Percentiles rank a stretch among this genome's conserved stretches.
Evolutionary conservation across 1,139 yeast species (phyloP).

Genomic region (Pichia sp.): DNA sequence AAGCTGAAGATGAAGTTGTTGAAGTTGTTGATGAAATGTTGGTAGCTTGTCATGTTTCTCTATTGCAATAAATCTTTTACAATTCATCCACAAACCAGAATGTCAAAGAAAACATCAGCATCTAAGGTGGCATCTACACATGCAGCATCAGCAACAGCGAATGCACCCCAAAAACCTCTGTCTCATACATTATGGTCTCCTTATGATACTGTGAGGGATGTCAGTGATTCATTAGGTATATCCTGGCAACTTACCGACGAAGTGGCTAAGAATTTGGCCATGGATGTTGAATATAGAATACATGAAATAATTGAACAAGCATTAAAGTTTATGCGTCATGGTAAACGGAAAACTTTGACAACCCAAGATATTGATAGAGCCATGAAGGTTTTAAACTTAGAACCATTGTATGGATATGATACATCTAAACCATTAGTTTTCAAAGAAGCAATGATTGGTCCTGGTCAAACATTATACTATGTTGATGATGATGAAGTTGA

Average conservation of each 20-base stretch:
- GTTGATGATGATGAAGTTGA: conserved; percentile 90
- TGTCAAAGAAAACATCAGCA: conserved; percentile 7
- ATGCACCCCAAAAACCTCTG: conserved; percentile 20
- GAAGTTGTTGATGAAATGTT: too few species aligned
- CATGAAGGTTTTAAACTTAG: conserved; percentile 78
- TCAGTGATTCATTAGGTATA: conserved; percentile 86
- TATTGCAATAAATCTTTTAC: too few species aligned
- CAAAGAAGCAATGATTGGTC: conserved; percentile 80
- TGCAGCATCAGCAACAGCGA: background rate
- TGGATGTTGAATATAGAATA: conserved; percentile 97
- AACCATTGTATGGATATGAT: conserved; percentile 76
- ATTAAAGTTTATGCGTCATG: conserved; percentile 90
- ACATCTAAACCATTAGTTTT: conserved; percentile 55
- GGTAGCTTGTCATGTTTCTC: too few species aligned
- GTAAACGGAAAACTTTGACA: conserved; percentile 74
- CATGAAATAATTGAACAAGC: conserved; percentile 96
- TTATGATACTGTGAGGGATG: conserved; percentile 92
- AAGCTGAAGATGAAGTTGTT: too few species aligned
- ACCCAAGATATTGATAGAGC: conserved; percentile 82
- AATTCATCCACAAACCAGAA: too few species aligned
- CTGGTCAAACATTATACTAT: conserved; percentile 92
- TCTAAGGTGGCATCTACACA: background rate
- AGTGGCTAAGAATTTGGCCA: conserved; percentile 88
- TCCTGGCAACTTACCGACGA: conserved; percentile 71
- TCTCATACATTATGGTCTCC: conserved; percentile 98